Conservation (phyloP, 345 rosid species). For the Brassica nigra region DNA sequence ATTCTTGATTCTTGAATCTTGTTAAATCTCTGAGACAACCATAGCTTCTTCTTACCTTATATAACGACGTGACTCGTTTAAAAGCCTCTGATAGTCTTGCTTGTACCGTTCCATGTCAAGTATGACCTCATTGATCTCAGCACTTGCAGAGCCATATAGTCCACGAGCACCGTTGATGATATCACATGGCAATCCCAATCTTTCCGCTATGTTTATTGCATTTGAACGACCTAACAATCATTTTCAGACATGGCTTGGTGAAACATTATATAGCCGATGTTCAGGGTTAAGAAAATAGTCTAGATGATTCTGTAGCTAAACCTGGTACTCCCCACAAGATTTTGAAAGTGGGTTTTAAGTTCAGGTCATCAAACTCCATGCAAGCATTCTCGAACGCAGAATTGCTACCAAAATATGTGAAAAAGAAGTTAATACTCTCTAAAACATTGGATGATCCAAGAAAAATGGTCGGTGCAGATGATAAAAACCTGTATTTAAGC, state of each 20-base stretch:
- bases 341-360: conserved; percentile 86
- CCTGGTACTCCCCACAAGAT: conserved; percentile 99
- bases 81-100: conserved; percentile 59
- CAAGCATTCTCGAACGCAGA: conserved; percentile 87
- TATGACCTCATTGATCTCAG: conserved; percentile 88
- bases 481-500: conserved; percentile 77
- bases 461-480: background rate
- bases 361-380: conserved; percentile 94
- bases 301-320: conserved; percentile 32
- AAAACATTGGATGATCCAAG: background rate
- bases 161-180: conserved; percentile 60
- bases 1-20: background rate
- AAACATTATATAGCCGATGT: background rate
- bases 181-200: conserved; percentile 65
- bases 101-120: conserved; percentile 81
- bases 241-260: background rate
- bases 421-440: conserved; percentile 19
- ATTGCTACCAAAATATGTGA: conserved; percentile 50
- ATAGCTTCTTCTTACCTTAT: conserved; percentile 51
- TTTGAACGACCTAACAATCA: conserved; percentile 74
- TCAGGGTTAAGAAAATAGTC: background rate
- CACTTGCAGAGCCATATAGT: conserved; percentile 75
- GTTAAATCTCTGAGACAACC: conserved; percentile 2
- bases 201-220: conserved; percentile 86
- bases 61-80: conserved; percentile 52